Percentiles rank a stretch among this genome's conserved stretches.
phyloP scores from a whole-genome alignment of 768 basidiomycete species.

The Trametes coccinea region DNA sequence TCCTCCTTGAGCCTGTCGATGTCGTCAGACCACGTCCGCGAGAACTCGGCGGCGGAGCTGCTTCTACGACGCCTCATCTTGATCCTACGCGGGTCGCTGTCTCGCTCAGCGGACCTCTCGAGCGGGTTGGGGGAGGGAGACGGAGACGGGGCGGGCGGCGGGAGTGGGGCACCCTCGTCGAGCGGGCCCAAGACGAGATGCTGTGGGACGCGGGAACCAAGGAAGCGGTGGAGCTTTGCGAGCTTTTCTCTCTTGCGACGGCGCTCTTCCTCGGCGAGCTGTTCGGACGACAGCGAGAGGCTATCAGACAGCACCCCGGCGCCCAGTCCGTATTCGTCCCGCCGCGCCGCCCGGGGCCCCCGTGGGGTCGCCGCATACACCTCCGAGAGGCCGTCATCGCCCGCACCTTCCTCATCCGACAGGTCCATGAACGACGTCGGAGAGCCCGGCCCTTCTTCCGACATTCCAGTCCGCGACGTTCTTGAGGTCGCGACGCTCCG shows the following conservation, averaged over 20 bases:
- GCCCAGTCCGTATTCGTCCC: conserved; percentile 37
- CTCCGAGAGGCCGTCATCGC: conserved; percentile 34
- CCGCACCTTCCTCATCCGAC: conserved; percentile 57
- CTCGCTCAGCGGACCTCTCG: conserved; percentile 29
- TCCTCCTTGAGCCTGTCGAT: conserved; percentile 69
- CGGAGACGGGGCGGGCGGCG: conserved; percentile 29
- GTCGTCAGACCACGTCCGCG: conserved; percentile 52
- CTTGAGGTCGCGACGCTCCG: conserved; percentile 4
- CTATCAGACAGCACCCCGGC: conserved; percentile 50
- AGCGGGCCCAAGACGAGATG: conserved; percentile 60
- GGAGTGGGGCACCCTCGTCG: conserved; percentile 35
- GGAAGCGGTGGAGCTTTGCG: conserved; percentile 80
- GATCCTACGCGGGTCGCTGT: conserved; percentile 29
- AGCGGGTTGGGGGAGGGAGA: conserved; percentile 19
- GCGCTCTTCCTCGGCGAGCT: conserved; percentile 60
- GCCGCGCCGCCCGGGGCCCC: conserved; percentile 23
- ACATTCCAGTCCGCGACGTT: conserved; percentile 6
- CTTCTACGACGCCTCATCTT: conserved; percentile 55
- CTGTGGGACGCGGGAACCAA: conserved; percentile 78
- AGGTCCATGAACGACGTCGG: conserved; percentile 65
- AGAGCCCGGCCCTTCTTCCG: conserved; percentile 31
- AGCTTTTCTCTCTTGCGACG: conserved; percentile 73
- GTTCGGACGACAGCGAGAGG: conserved; percentile 42
- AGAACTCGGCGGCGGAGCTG: conserved; percentile 50
- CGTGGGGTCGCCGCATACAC: conserved; percentile 35